These are phyloP conservation scores for Golubevia pallescens DNA, from an alignment of 1,284 basidiomycete species.

Conservation along the genomic window DNA sequence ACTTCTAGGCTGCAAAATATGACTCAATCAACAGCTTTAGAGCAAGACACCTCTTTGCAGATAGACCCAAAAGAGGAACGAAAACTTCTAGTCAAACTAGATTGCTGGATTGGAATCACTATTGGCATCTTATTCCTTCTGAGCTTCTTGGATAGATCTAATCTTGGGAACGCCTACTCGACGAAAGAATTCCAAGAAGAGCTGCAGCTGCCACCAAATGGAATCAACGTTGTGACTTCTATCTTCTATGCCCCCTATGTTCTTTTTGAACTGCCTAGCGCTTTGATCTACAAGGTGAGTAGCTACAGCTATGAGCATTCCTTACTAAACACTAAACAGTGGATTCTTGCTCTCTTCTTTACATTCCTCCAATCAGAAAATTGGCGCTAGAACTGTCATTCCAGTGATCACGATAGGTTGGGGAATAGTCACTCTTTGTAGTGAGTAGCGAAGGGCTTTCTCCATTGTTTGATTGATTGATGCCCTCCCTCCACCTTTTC, in stretches of 20 bases:
- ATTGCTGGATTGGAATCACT: conserved; percentile 2
- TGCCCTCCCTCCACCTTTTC: too few relatives aligned
- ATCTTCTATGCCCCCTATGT: conserved; percentile 16
- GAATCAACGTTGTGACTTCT: conserved; percentile 7
- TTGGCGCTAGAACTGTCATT: conserved; percentile 8
- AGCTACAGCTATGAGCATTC: too few relatives aligned
- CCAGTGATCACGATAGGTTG: conserved; percentile 9
- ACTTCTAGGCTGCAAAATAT: too few relatives aligned
- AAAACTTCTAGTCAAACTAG: conserved; percentile 4
- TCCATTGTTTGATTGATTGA: not conserved
- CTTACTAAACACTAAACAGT: too few relatives aligned
- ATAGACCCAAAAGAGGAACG: conserved; percentile 9
- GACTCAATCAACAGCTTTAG: too few relatives aligned
- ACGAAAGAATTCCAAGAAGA: conserved; percentile 3
- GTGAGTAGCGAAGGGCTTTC: not conserved
- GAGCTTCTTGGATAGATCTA: conserved; percentile 8
- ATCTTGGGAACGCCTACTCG: conserved; percentile 7
- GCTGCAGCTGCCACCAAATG: conserved; percentile 4
- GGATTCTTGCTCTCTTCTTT: too few relatives aligned
- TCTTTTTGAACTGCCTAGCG: conserved; percentile 4
- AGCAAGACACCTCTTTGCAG: too few relatives aligned
- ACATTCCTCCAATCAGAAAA: too few relatives aligned
- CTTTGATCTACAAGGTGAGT: conserved; percentile 1
- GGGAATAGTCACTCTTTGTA: conserved; percentile 5
- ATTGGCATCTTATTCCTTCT: conserved; percentile 3